These are phyloP conservation scores for Alternaria novae-zelandiae DNA, from an alignment of 2,329 filamentous ascomycete genomes.

Conservation along the genomic window DNA sequence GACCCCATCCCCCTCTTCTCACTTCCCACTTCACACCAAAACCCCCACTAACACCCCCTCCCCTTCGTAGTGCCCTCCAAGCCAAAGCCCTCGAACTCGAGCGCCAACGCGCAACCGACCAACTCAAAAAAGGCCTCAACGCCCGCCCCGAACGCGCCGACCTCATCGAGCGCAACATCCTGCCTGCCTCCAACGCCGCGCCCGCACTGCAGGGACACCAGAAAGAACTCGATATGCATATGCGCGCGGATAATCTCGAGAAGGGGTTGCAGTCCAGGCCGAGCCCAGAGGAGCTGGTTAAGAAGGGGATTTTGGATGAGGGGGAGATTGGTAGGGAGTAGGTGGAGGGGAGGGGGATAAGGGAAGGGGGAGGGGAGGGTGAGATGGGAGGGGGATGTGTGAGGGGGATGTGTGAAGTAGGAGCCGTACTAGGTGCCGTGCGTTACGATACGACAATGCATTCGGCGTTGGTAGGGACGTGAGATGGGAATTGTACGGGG, in stretches of 20 bases:
- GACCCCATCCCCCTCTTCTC: too few relatives aligned
- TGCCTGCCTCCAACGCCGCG: conserved; percentile 77
- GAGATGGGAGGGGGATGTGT: too few relatives aligned
- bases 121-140: conserved; percentile 68
- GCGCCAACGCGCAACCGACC: conserved; percentile 67
- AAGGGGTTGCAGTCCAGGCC: conserved; percentile 84
- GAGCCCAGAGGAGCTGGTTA: conserved; percentile 75
- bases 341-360: neutral
- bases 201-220: conserved; percentile 81
- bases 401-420: too few relatives aligned
- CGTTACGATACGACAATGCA: neutral
- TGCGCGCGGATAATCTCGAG: conserved; percentile 85
- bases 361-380: too few relatives aligned
- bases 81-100: conserved; percentile 67
- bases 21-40: too few relatives aligned
- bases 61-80: conserved; percentile 60
- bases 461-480: neutral
- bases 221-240: conserved; percentile 83
- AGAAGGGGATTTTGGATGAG: conserved; percentile 75
- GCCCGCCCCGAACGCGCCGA: conserved; percentile 72
- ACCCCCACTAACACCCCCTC: too few relatives aligned
- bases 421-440: too few relatives aligned
- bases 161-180: conserved; percentile 85
- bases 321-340: conserved; percentile 42
- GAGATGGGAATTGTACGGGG: neutral